Evolutionary conservation across 768 basidiomycete genomes (phyloP).

Genomic region (Clathrus columnatus): DNA sequence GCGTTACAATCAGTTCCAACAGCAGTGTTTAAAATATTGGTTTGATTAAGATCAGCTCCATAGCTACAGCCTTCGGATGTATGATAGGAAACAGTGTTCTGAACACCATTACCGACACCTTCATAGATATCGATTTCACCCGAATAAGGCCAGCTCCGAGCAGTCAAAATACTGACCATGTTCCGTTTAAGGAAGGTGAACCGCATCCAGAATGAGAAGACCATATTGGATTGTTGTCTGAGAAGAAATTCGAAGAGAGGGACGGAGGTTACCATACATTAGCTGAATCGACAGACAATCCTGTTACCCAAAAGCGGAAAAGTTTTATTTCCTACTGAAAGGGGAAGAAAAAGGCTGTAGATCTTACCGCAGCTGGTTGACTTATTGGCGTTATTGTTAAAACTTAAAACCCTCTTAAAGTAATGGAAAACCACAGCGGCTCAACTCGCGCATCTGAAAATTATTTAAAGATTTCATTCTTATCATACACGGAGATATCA

Average conservation of each 20-base stretch:
- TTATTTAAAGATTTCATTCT: no score
- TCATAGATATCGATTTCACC: constrained; percentile 38
- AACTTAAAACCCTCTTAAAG: no score
- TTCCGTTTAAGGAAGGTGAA: constrained; percentile 88
- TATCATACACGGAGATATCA: no score
- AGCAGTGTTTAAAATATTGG: constrained; percentile 24
- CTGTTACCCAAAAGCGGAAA: not conserved
- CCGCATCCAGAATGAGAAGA: constrained; percentile 72
- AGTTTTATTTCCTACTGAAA: not conserved
- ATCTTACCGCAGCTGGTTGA: no score
- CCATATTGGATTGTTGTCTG: constrained; percentile 21
- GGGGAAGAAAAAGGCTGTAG: not conserved
- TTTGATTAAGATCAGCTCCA: constrained; percentile 17
- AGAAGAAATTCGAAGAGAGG: constrained; percentile 4
- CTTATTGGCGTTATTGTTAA: no score
- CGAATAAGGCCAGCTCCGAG: constrained; percentile 30
- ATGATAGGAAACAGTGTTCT: constrained; percentile 38
- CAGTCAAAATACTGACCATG: constrained; percentile 67
- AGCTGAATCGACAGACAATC: constrained; percentile 8
- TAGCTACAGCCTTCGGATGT: constrained; percentile 29
- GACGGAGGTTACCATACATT: not conserved
- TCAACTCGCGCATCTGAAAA: no score
- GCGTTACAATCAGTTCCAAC: constrained; percentile 29
- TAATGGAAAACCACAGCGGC: no score
- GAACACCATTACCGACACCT: constrained; percentile 31